Evolutionary conservation across 2,329 filamentous ascomycete species (phyloP).

Genomic region (Aureobasidium uvarum): DNA sequence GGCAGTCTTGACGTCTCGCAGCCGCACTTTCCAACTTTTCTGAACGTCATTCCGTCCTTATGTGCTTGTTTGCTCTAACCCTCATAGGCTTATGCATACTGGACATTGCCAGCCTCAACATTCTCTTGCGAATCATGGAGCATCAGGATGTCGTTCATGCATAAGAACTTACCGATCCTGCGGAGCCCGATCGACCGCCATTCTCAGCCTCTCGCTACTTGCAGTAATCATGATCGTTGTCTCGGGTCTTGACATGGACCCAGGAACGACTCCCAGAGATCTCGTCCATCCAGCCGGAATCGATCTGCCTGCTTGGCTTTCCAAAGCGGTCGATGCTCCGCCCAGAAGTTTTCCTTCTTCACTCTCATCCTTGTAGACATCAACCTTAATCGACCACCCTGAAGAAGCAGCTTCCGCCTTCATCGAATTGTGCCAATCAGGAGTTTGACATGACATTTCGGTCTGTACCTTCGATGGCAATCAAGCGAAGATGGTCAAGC

Average conservation of each 20-base stretch:
- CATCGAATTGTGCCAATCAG: constrained; percentile 3
- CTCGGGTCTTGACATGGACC: background rate
- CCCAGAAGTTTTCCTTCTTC: background rate
- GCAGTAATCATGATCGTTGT: background rate
- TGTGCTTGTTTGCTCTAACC: background rate
- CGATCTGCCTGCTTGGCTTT: background rate
- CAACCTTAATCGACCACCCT: background rate
- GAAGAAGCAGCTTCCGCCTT: background rate
- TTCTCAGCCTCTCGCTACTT: background rate
- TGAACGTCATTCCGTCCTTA: constrained; percentile 6
- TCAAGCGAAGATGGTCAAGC: background rate
- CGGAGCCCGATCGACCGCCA: background rate
- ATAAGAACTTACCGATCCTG: background rate
- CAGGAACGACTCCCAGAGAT: background rate
- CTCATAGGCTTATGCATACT: background rate
- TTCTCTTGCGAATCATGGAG: background rate
- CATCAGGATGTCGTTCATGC: background rate
- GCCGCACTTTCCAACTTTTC: background rate
- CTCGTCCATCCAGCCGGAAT: background rate
- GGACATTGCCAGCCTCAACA: background rate
- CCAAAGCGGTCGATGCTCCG: background rate
- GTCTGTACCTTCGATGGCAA: background rate
- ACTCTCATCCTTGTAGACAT: background rate
- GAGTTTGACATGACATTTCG: background rate
- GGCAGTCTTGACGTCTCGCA: background rate